Base-by-base conservation (phyloP, 352 stramenopile species). In the Pythium insidiosum region DNA sequence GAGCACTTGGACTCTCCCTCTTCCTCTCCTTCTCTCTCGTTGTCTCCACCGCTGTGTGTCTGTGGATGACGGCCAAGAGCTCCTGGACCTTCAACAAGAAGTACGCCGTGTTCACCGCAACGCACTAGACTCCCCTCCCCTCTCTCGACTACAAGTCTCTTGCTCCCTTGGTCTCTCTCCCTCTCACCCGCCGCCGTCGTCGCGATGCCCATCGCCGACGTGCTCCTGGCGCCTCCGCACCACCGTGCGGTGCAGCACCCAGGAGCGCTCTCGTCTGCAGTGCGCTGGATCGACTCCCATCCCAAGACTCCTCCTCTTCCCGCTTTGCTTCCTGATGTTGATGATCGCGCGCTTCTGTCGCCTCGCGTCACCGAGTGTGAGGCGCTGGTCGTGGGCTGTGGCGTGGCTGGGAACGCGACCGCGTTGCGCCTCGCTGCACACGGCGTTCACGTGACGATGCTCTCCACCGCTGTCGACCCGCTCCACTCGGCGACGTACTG, bases 401-500 rank as follows among this genome's bases (percentile, higher is more conserved):
- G 82, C 9, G 76, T 92, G 19, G 82, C 82, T 0, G 82, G 82
- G 9, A 80, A 80, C 19, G 61, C 76, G 7, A 61, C 82, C 3
- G 82, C 82, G 19, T 60, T 94, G 21, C 73, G 79, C 16, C 61
- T 88, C 6, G 82, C 82, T 9, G 71, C 81, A 23, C 56, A 77
- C 21, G 82, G 82, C 21, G 41, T 94, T 38, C 68, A 74, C 25
- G 82, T 94, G 24, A 88, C 73, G 2, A 84, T 94, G 67, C 54
- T 94, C 19, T 65, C 77, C 11, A 70, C 79, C 7, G 73, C 82
- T 0, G 49, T 80, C 36, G 63, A 95, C 47, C 64, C 68, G 16
- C 70, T 80, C 53, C 80, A 98, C 61, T 97, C 90, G 58, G 97
- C 97, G 45, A 97, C 84, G 1, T 97, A 94, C 56, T 98, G 89